Evolutionary conservation across 139 green algal genomes (phyloP).

Genomic region (Dunaliella sp.): DNA sequence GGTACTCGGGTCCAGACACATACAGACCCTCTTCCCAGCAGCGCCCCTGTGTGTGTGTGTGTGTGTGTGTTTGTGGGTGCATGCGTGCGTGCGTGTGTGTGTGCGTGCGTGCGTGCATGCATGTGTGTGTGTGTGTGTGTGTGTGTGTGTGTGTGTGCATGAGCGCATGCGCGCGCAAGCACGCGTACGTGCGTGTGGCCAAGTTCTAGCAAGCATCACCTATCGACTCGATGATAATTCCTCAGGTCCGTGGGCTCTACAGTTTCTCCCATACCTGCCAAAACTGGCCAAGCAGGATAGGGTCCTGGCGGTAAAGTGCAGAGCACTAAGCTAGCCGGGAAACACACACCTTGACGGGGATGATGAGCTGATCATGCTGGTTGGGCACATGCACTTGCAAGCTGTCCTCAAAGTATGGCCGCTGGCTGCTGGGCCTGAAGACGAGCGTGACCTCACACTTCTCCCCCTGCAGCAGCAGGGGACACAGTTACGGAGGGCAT

Average conservation of each 20-base stretch:
- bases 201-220: too few relatives aligned
- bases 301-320: too few relatives aligned
- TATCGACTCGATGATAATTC: too few relatives aligned
- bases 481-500: too few relatives aligned
- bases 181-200: too few relatives aligned
- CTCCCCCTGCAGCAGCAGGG: slow-evolving; percentile 34
- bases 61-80: neutral
- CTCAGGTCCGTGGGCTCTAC: too few relatives aligned
- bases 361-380: slow-evolving; percentile 54
- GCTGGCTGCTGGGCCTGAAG: slow-evolving; percentile 43
- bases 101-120: neutral
- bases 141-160: slow-evolving; percentile 13
- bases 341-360: slow-evolving; percentile 32
- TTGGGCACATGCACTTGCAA: slow-evolving; percentile 54
- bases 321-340: too few relatives aligned
- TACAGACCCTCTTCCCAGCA: slow-evolving; percentile 54
- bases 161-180: too few relatives aligned
- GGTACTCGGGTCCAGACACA: slow-evolving; percentile 38
- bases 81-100: neutral
- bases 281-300: too few relatives aligned
- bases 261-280: too few relatives aligned
- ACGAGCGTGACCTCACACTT: slow-evolving; percentile 39
- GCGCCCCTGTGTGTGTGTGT: slow-evolving; percentile 10
- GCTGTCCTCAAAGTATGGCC: slow-evolving; percentile 50
- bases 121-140: neutral